Conservation (phyloP, 2,329 filamentous ascomycete species). For the Pseudopyricularia cyperi region DNA sequence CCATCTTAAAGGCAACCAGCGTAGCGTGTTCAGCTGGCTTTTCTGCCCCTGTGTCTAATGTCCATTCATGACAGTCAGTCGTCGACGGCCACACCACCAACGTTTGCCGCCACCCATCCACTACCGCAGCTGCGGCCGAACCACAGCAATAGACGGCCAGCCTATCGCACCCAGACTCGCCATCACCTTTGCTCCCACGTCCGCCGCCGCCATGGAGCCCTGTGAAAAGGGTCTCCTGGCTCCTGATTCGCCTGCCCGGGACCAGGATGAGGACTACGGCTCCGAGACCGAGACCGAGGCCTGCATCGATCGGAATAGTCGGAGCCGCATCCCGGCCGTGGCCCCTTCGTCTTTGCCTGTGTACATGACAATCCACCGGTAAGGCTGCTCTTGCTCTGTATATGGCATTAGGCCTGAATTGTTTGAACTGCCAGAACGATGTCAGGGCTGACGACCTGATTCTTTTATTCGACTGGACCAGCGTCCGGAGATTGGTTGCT, state of each 20-base stretch:
- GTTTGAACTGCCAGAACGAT: background rate
- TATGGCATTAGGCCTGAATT: background rate
- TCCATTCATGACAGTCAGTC: background rate
- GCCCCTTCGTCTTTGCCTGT: background rate
- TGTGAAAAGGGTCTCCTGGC: background rate
- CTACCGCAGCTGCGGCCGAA: background rate
- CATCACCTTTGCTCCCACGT: background rate
- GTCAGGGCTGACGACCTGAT: background rate
- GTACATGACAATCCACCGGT: constrained; percentile 3
- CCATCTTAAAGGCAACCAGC: no score
- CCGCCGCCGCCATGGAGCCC: background rate
- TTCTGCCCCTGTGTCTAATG: background rate
- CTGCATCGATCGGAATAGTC: background rate
- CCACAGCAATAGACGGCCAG: background rate
- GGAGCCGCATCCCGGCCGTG: background rate
- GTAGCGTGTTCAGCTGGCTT: background rate
- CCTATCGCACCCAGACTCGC: background rate
- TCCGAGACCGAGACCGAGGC: constrained; percentile 1
- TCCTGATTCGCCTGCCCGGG: background rate
- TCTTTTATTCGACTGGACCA: background rate
- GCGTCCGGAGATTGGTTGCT: background rate
- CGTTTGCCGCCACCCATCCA: background rate
- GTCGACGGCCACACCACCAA: background rate
- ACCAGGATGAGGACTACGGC: background rate
- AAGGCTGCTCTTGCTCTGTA: no score